Base-by-base conservation (phyloP, 2,329 filamentous ascomycete genomes). In the Colletotrichum tanaceti region DNA sequence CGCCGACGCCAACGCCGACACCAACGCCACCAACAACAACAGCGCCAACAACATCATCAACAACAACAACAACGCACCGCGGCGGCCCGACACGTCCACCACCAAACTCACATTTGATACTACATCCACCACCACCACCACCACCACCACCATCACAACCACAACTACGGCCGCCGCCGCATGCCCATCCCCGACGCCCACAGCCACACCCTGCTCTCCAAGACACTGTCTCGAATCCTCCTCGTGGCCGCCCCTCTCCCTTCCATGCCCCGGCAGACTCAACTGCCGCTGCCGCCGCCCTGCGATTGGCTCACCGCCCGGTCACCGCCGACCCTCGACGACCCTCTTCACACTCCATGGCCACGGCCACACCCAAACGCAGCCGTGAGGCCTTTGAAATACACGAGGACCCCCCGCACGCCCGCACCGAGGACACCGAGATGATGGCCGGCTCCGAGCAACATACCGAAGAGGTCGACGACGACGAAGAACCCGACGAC, bases 371-470 rank as follows among this genome's bases (percentile, higher is more conserved):
- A 20, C 67, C 65, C 38, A 71, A 60, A 60, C 73, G 78, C 74
- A 65, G 73, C 24, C 78, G 77, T 35, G 78, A 83, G 24, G 73
- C 77, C 16, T 85, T 86, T 70, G 78, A 80, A 28, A 85, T 86
- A 63, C 83, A 86, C 73, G 81, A 86, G 70, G 85, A 86, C 78
- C 78, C 75, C 10, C 75, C 76, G 1, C 79, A 80, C 18, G 62
- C 66, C 18, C 66, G 66, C 44, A 85, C 84, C 7, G 83, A 84
- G 71, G 84, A 86, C 58, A 84, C 84, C 1, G 81, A 84, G 71
- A 80, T 86, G 79, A 83, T 84, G 77, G 77, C 77, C 9, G 82
- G 84, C n/a, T 78, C 79, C 28, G 78, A 80, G 35, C 75, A 77
- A 24, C 76, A 74, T 62, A 74, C 75, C 35, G 75, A 77, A 43